Conservation (phyloP, 768 basidiomycete species). For the Lactifluus subvellereus region DNA sequence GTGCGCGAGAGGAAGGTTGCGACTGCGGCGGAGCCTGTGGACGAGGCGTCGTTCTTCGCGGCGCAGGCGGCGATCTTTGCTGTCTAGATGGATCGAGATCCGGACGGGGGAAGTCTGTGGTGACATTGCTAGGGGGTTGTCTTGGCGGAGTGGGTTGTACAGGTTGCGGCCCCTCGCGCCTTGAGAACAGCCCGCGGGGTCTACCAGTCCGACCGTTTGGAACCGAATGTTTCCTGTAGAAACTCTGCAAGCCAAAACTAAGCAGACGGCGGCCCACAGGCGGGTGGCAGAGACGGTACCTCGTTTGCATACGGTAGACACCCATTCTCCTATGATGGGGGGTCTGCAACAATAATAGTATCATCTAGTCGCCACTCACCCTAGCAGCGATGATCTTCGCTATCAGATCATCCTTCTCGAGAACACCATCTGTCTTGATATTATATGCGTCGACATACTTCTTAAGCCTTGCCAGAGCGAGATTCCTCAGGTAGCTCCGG, state of each 20-base stretch:
- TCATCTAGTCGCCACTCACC: conserved; percentile 35
- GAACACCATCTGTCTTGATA: conserved; percentile 52
- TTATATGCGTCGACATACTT: conserved; percentile 67
- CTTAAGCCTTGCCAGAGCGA: conserved; percentile 58
- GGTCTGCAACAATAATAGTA: neutral
- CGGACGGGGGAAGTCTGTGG: conserved; percentile 21
- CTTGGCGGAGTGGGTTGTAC: conserved; percentile 21
- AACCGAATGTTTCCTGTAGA: conserved; percentile 59
- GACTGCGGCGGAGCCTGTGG: conserved; percentile 27
- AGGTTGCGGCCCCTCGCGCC: conserved; percentile 31
- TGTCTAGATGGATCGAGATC: conserved; percentile 28
- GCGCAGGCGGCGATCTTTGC: conserved; percentile 23
- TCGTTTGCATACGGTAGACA: conserved; percentile 58
- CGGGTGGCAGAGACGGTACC: conserved; percentile 30
- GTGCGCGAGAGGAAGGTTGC: conserved; percentile 20
- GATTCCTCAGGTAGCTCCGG: conserved; percentile 45
- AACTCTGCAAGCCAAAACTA: conserved; percentile 35
- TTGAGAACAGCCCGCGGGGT: conserved; percentile 42
- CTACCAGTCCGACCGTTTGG: conserved; percentile 37
- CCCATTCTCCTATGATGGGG: conserved; percentile 46
- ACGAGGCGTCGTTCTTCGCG: conserved; percentile 27
- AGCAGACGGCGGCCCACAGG: neutral
- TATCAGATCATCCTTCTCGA: conserved; percentile 77
- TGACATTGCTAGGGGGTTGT: conserved; percentile 20
- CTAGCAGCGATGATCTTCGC: conserved; percentile 48